Percentiles rank a stretch among this genome's conserved stretches.
phyloP scores from a whole-genome alignment of 345 rosid species.

The Excoecaria cochinchinensis region DNA sequence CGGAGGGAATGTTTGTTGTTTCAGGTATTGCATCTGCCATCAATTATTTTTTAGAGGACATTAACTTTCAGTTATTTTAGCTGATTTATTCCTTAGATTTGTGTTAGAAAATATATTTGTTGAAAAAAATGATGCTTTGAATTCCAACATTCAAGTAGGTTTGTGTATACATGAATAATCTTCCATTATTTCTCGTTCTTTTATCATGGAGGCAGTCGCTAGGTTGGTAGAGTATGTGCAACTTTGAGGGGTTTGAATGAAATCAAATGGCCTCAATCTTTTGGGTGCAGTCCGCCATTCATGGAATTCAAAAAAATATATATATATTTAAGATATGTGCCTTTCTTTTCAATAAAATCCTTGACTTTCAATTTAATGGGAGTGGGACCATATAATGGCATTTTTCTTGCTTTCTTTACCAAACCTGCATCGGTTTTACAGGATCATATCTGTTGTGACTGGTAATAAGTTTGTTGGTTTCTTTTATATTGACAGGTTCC shows the following conservation, averaged over 20 bases:
- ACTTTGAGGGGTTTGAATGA: not conserved
- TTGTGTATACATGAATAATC: not conserved
- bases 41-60: conserved; percentile 5
- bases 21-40: conserved; percentile 51
- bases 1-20: conserved; percentile 88
- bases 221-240: not conserved
- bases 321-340: not conserved
- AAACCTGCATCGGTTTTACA: not conserved
- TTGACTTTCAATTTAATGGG: not conserved
- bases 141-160: not conserved
- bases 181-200: no score
- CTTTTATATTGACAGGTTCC: conserved; percentile 53
- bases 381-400: not conserved
- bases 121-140: not conserved
- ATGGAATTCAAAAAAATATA: not conserved
- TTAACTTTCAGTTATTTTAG: not conserved
- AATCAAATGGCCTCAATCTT: not conserved
- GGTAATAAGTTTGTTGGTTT: conserved; percentile 15
- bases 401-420: not conserved
- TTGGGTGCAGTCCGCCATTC: not conserved
- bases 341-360: not conserved
- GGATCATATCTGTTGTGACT: not conserved
- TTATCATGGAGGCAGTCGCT: no score
- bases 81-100: conserved; percentile 5
- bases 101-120: not conserved